These are phyloP conservation scores for Plasmodium yoelii DNA, from an alignment of 169 alveolate species.

Conservation along the genomic window DNA sequence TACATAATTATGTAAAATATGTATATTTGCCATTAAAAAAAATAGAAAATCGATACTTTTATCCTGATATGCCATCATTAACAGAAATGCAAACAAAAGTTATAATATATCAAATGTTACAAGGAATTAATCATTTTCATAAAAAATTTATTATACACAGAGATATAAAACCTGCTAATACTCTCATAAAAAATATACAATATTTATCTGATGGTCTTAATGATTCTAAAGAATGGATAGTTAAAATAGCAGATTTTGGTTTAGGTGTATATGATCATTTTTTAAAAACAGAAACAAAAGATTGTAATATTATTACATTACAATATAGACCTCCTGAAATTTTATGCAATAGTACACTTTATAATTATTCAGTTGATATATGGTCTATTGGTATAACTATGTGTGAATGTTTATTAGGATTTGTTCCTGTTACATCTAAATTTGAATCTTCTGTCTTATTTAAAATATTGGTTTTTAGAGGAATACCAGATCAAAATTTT, in stretches of 20 bases:
- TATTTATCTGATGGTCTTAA: slow-evolving; percentile 66
- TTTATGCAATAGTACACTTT: slow-evolving; percentile 61
- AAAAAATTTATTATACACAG: slow-evolving; percentile 84
- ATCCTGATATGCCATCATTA: slow-evolving; percentile 82
- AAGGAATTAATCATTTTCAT: slow-evolving; percentile 82
- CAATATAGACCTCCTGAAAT: slow-evolving; percentile 88
- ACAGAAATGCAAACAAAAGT: slow-evolving; percentile 84
- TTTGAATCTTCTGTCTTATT: slow-evolving; percentile 50
- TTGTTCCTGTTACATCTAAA: slow-evolving; percentile 63
- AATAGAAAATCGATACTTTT: slow-evolving; percentile 19
- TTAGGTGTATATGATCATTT: slow-evolving; percentile 82
- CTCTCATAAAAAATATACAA: slow-evolving; percentile 80
- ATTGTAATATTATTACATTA: slow-evolving; percentile 82
- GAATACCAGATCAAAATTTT: slow-evolving; percentile 40
- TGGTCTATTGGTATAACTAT: slow-evolving; percentile 87
- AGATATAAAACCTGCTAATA: slow-evolving; percentile 87
- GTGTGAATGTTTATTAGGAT: slow-evolving; percentile 74
- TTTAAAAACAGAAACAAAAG: slow-evolving; percentile 83
- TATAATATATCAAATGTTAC: slow-evolving; percentile 83
- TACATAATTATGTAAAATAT: slow-evolving; percentile 64
- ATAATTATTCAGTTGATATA: slow-evolving; percentile 80
- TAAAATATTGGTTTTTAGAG: slow-evolving; percentile 60
- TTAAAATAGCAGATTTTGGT: slow-evolving; percentile 85
- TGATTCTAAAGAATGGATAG: slow-evolving; percentile 76
- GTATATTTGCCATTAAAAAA: slow-evolving; percentile 54